A percentile compares a stretch with the other conserved stretches of the same genome.
These are phyloP conservation scores for Pelargonium australe DNA, from an alignment of 441 rosid genomes.

Conservation along the genomic window DNA sequence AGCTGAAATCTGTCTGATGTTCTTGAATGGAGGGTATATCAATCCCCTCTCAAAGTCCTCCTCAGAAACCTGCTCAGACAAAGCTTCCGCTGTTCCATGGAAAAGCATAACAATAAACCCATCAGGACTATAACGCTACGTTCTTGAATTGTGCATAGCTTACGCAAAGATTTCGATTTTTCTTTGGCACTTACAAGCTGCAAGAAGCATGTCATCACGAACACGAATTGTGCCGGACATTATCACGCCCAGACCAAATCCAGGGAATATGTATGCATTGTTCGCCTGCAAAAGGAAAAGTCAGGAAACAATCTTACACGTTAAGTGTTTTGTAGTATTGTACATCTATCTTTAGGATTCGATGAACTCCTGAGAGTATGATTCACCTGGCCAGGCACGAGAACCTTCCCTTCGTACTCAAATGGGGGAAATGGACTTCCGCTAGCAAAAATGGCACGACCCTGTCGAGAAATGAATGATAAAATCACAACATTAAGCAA, in stretches of 20 bases:
- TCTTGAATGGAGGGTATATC: conserved; percentile 1
- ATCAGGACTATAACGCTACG: not conserved
- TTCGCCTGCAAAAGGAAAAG: conserved; percentile 46
- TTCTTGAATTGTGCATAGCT: not conserved
- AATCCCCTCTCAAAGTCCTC: not conserved
- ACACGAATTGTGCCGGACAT: conserved; percentile 90
- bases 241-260: conserved; percentile 75
- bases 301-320: conserved; percentile 1
- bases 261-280: conserved; percentile 88
- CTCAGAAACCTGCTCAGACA: not conserved
- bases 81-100: not conserved
- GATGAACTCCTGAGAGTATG: too few species aligned
- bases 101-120: conserved; percentile 18
- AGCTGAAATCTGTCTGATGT: not conserved
- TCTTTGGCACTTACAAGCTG: conserved; percentile 44
- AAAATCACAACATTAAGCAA: conserved; percentile 2
- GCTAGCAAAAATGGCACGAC: conserved; percentile 78
- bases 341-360: too few species aligned
- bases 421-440: conserved; percentile 80
- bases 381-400: conserved; percentile 73
- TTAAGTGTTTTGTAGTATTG: too few species aligned
- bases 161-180: not conserved
- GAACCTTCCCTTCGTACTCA: conserved; percentile 48
- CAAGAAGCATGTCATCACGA: conserved; percentile 84
- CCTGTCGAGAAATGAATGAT: conserved; percentile 33